A percentile compares a stretch with the other conserved stretches of the same genome.
Conservation (phyloP, 2,329 filamentous ascomycete genomes). For the Penicillium sp. region DNA sequence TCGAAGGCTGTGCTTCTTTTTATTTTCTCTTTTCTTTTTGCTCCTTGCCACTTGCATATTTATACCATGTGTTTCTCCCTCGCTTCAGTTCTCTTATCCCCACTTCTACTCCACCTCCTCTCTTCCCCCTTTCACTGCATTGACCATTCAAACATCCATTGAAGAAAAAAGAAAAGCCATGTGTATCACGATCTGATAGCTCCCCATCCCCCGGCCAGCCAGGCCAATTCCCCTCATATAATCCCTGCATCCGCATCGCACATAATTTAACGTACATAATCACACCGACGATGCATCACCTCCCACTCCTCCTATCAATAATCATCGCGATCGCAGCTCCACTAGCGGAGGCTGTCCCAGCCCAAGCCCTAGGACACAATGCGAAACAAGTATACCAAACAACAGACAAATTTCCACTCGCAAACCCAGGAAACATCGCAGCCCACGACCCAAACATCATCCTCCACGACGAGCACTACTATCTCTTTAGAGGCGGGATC, state of each 20-base stretch:
- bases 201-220: not conserved
- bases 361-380: not conserved
- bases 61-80: conserved; percentile 9
- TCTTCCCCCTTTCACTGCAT: not conserved
- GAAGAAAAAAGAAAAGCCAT: not conserved
- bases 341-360: conserved; percentile 3
- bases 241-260: not conserved
- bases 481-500: conserved; percentile 37
- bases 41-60: not conserved
- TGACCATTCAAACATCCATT: not conserved
- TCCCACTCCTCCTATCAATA: conserved; percentile 2
- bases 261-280: conserved; percentile 4
- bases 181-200: conserved; percentile 1
- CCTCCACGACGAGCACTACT: conserved; percentile 29
- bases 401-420: conserved; percentile 27
- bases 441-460: conserved; percentile 39
- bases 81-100: not conserved
- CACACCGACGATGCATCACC: not conserved
- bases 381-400: conserved; percentile 25
- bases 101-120: not conserved
- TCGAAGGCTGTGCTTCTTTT: conserved; percentile 4
- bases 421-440: conserved; percentile 31
- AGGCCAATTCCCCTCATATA: not conserved
- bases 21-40: not conserved
- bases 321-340: conserved; percentile 3